phyloP scores from a whole-genome alignment of 768 basidiomycete genomes.

The Dioszegia aurantiaca region DNA sequence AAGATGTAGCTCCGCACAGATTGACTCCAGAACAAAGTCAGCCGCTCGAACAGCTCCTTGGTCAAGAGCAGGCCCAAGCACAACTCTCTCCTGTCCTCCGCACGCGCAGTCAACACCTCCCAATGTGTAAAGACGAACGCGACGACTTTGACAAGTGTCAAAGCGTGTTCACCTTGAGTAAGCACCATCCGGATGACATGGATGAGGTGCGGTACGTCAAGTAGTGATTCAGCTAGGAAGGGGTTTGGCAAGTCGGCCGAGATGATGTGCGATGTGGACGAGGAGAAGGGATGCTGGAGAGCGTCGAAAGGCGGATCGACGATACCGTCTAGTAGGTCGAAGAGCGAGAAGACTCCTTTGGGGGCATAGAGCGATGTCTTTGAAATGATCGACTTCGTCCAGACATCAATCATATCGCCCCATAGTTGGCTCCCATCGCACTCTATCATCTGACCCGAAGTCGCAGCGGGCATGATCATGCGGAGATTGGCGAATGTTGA shows the following conservation, averaged over 20 bases:
- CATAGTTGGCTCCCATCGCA: slow-evolving; percentile 50
- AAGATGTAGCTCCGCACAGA: slow-evolving; percentile 51
- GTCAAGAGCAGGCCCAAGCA: slow-evolving; percentile 53
- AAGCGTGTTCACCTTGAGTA: slow-evolving; percentile 54
- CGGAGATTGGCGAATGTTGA: slow-evolving; percentile 48
- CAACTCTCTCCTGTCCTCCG: slow-evolving; percentile 52
- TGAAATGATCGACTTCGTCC: slow-evolving; percentile 52
- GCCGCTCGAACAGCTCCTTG: slow-evolving; percentile 52
- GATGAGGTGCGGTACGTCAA: slow-evolving; percentile 54
- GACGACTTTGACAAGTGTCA: slow-evolving; percentile 54
- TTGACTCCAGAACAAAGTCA: slow-evolving; percentile 54
- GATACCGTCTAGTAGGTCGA: slow-evolving; percentile 55
- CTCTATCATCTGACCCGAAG: slow-evolving; percentile 34
- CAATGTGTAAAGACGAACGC: slow-evolving; percentile 55
- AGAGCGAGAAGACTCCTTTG: slow-evolving; percentile 54
- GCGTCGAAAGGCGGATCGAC: slow-evolving; percentile 50
- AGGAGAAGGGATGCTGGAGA: background rate
- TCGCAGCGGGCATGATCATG: slow-evolving; percentile 37
- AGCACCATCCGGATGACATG: slow-evolving; percentile 52
- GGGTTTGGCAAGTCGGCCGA: background rate
- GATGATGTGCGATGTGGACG: background rate
- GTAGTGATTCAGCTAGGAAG: slow-evolving; percentile 29
- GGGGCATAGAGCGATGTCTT: slow-evolving; percentile 55
- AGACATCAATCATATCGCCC: slow-evolving; percentile 53
- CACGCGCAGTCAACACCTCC: slow-evolving; percentile 49